Evolutionary conservation across 169 alveolate genomes (phyloP).

Genomic region (Eimeria praecox): DNA sequence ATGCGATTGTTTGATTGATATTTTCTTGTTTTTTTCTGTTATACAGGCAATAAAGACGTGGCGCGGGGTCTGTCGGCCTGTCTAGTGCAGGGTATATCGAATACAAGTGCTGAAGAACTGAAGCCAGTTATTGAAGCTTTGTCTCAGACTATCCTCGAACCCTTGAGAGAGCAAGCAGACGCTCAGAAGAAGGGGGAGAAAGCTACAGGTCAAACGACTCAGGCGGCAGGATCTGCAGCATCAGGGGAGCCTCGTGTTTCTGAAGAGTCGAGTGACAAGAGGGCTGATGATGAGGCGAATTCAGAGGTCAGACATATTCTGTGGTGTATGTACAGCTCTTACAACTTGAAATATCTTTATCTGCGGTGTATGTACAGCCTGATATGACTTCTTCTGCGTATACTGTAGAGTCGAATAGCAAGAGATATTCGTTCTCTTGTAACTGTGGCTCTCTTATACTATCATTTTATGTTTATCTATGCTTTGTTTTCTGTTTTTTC

Average conservation of each 20-base stretch:
- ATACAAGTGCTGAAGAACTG: not conserved
- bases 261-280: not conserved
- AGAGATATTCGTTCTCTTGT: too few species aligned
- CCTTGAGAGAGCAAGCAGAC: not conserved
- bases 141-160: not conserved
- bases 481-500: not conserved
- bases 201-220: too few species aligned
- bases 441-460: too few species aligned
- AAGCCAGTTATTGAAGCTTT: conserved; percentile 19
- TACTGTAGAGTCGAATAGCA: too few species aligned
- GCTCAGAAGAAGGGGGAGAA: too few species aligned
- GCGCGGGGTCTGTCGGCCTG: conserved; percentile 32
- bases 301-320: not conserved
- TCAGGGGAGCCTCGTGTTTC: not conserved
- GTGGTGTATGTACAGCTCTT: not conserved
- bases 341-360: too few species aligned
- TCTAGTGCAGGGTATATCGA: conserved; percentile 8
- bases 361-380: too few species aligned
- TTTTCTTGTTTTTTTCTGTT: not conserved
- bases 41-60: conserved; percentile 12
- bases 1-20: not conserved
- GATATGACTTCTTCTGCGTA: too few species aligned
- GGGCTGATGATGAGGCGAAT: not conserved
- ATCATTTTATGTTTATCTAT: too few species aligned
- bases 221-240: not conserved